Evolutionary conservation across 495 filamentous ascomycete species (phyloP).

Genomic region (Talaromyces nanjingensis): DNA sequence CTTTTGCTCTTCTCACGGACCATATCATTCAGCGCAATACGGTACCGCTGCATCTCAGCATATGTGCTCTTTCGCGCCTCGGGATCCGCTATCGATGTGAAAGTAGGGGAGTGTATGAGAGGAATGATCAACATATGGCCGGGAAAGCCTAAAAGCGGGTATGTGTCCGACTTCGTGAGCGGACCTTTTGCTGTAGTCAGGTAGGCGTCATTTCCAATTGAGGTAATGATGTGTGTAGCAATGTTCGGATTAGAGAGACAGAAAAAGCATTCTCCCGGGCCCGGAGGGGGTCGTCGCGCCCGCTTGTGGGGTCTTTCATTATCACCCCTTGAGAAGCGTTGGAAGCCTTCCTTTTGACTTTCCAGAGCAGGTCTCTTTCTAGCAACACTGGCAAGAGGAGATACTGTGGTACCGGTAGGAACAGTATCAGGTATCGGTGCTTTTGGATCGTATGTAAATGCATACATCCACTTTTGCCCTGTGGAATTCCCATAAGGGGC

Average conservation of each 20-base stretch:
- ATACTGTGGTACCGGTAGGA: conserved; percentile 62
- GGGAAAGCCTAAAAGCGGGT: conserved; percentile 65
- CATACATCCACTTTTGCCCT: conserved; percentile 84
- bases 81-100: conserved; percentile 50
- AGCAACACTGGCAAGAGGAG: conserved; percentile 50
- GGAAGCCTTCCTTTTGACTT: conserved; percentile 46
- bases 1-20: conserved; percentile 35
- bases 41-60: conserved; percentile 75
- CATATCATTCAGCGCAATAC: conserved; percentile 65
- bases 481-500: conserved; percentile 63
- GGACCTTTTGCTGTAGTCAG: conserved; percentile 90
- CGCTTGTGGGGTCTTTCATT: conserved; percentile 46
- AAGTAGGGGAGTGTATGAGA: conserved; percentile 65
- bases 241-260: conserved; percentile 79
- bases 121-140: conserved; percentile 89
- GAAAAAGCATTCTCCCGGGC: conserved; percentile 84
- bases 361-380: conserved; percentile 54
- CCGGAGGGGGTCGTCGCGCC: conserved; percentile 52
- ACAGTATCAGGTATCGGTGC: conserved; percentile 47
- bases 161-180: conserved; percentile 61
- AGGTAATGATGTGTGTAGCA: conserved; percentile 80
- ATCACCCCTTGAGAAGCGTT: conserved; percentile 48
- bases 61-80: conserved; percentile 50
- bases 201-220: conserved; percentile 77
- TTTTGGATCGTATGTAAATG: conserved; percentile 69